Base-by-base conservation (phyloP, 2,329 filamentous ascomycete species). In the Phoma sp. region DNA sequence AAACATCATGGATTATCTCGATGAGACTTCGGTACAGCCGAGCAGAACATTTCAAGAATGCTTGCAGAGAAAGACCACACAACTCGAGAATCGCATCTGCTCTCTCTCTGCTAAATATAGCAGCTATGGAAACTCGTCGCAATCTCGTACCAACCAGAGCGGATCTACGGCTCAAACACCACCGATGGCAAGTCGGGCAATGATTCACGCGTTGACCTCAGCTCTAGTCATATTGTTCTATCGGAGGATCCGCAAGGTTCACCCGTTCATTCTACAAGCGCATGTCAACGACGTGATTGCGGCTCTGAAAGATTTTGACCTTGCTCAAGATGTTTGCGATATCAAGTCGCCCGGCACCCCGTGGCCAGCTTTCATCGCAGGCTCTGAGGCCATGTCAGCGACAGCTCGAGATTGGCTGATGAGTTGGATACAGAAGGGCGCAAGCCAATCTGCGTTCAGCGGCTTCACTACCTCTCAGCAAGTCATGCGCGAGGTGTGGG, bases 221-320 rank as follows among this genome's bases (percentile, higher is more conserved):
- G 76, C 76, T 0, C 59, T 79, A 6, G 67, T 79, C 6, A 76
- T 80, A 1, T 75, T 77, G 37, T 79, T 79, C 60, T 79, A 79
- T 55, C 67, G 76, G 2, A 69, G 77, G 5, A 71, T 79, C 15
- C 70, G 73, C 17, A 68, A 77, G 6, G 73, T 75, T 2, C 74
- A 79, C 41, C 70, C 75, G 0, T 69, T 69, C 27, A 74, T 77
- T 2, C 47, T 79, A 4, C 76, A 77, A 55, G 64, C 71, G 1
- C 72, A 76, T 43, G 75, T 79, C 7, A 54, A 58, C 22, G 51
- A 60, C 7, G 56, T 63, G 4, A 51, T 60, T 17, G 41, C 54
- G 35, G 55, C 61, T 7, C 33, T 64, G 8, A 48, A 47, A 12
- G 57, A 60, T 7, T 63, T 58, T 17, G 61, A 63, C 17, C 43